Evolutionary conservation across 169 alveolate species (phyloP).

Genomic region (Plasmodium gonderi): DNA sequence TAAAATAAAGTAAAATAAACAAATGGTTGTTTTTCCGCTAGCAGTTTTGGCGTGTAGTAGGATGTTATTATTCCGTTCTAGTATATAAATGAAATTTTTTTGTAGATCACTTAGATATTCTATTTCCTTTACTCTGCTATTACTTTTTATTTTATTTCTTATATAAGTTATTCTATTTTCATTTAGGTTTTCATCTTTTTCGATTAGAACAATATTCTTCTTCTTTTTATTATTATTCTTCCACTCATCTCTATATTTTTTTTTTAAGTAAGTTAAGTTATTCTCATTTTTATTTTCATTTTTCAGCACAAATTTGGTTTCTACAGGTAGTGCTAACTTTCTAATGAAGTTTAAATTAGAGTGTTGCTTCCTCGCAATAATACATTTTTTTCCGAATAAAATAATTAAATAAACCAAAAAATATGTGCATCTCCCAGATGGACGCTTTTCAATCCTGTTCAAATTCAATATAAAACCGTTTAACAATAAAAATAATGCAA

Average conservation of each 20-base stretch:
- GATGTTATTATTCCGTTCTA: constrained; percentile 59
- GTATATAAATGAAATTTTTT: constrained; percentile 47
- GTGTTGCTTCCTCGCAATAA: neutral
- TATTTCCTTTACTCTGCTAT: constrained; percentile 40
- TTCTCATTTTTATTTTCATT: neutral
- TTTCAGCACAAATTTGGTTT: neutral
- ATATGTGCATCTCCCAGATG: neutral
- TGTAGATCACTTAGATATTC: constrained; percentile 48
- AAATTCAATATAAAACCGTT: constrained; percentile 19
- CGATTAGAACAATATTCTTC: constrained; percentile 54
- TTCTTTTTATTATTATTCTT: neutral
- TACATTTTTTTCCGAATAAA: constrained; percentile 42
- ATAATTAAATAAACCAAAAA: constrained; percentile 27
- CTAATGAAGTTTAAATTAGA: constrained; percentile 13
- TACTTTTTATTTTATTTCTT: neutral
- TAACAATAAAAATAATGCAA: constrained; percentile 46
- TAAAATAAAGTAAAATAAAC: constrained; percentile 50
- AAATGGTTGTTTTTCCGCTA: constrained; percentile 73
- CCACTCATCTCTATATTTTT: neutral
- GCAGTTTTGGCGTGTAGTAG: constrained; percentile 66
- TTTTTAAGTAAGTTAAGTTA: constrained; percentile 5
- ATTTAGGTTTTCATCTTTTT: neutral
- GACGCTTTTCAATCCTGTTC: constrained; percentile 2
- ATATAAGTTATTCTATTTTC: constrained; percentile 45
- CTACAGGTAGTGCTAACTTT: neutral